phyloP scores from a whole-genome alignment of 768 basidiomycete species.

The Strobilomyces confusus region DNA sequence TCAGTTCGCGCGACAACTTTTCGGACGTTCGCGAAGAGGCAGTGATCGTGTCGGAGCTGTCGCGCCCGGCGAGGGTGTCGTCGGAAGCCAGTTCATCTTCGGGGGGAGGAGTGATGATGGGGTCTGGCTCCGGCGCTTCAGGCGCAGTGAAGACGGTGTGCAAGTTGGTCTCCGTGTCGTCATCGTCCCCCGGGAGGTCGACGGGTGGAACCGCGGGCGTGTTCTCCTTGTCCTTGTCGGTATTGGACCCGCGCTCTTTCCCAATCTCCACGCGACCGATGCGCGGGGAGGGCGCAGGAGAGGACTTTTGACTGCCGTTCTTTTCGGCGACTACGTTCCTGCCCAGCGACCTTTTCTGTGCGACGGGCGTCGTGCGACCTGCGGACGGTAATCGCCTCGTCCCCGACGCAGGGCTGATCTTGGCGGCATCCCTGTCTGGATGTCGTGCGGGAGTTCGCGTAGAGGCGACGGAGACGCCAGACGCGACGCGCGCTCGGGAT shows the following conservation, averaged over 20 bases:
- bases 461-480: constrained; percentile 24
- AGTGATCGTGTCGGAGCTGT: no score
- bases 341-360: constrained; percentile 17
- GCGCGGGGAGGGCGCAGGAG: not conserved
- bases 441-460: constrained; percentile 24
- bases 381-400: constrained; percentile 20
- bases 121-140: no score
- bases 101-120: no score
- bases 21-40: no score
- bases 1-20: no score
- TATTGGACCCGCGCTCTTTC: constrained; percentile 39
- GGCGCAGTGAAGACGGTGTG: no score
- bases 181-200: constrained; percentile 34
- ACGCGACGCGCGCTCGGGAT: constrained; percentile 20
- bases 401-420: constrained; percentile 19
- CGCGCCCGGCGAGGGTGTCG: no score
- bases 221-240: constrained; percentile 15
- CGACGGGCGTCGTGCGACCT: constrained; percentile 22
- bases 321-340: constrained; percentile 11
- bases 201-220: constrained; percentile 16
- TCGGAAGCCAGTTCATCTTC: no score
- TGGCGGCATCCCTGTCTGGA: constrained; percentile 19
- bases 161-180: not conserved
- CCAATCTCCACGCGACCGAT: constrained; percentile 15
- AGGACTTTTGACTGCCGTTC: constrained; percentile 4